Evolutionary conservation across 2,329 filamentous ascomycete genomes (phyloP).

Genomic region (Penicillium sp.): DNA sequence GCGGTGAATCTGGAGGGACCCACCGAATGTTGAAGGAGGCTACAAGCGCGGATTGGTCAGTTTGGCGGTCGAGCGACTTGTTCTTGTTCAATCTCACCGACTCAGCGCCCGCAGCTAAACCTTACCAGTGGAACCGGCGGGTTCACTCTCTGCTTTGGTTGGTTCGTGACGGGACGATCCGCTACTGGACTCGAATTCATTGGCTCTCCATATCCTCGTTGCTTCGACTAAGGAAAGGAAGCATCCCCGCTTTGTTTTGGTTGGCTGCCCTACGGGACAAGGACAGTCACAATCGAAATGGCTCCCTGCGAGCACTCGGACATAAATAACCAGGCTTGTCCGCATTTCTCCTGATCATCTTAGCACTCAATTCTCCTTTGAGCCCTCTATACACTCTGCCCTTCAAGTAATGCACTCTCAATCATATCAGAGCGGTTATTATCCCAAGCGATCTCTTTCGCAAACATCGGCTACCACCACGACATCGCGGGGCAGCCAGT

Average conservation of each 20-base stretch:
- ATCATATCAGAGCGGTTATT: conserved; percentile 7
- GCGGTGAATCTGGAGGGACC: conserved; percentile 22
- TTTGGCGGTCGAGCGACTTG: neutral
- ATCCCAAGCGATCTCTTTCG: conserved; percentile 19
- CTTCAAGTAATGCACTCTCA: conserved; percentile 16
- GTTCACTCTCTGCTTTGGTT: conserved; percentile 5
- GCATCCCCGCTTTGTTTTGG: conserved; percentile 8
- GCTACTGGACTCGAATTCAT: conserved; percentile 3
- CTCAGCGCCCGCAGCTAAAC: conserved; percentile 16
- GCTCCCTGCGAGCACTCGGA: neutral
- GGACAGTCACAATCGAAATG: conserved; percentile 4
- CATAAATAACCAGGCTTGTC: conserved; percentile 19
- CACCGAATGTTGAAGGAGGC: conserved; percentile 13
- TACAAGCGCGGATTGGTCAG: conserved; percentile 16
- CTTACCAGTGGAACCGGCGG: conserved; percentile 21
- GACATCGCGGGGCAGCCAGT: conserved; percentile 16
- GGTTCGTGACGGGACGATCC: conserved; percentile 6
- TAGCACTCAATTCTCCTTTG: neutral
- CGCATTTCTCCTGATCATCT: neutral
- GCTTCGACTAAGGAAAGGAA: conserved; percentile 6
- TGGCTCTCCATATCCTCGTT: conserved; percentile 4
- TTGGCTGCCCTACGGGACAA: conserved; percentile 23
- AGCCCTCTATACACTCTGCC: conserved; percentile 1
- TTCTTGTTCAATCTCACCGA: conserved; percentile 17
- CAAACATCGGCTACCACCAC: conserved; percentile 18